Evolutionary conservation across 2,329 filamentous ascomycete species (phyloP).

Genomic region (Fusarium devonianum): DNA sequence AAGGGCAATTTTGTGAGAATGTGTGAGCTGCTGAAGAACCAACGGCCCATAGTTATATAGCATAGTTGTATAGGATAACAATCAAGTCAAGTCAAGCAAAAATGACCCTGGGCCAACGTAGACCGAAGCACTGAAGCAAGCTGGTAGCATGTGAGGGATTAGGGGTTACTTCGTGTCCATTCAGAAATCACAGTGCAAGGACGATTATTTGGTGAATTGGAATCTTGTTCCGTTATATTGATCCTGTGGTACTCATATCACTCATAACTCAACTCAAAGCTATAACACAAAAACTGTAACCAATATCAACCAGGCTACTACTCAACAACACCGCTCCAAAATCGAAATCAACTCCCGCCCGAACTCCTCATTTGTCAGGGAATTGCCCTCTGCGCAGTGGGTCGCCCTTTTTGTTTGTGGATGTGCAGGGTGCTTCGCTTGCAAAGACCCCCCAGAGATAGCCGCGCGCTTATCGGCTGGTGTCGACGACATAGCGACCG

Average conservation of each 20-base stretch:
- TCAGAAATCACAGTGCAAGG: not conserved
- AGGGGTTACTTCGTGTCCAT: no score
- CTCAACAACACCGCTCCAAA: conserved; percentile 38
- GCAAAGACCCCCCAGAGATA: conserved; percentile 22
- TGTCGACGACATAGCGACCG: conserved; percentile 83
- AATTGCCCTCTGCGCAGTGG: conserved; percentile 34
- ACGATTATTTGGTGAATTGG: conserved; percentile 17
- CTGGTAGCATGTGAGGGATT: no score
- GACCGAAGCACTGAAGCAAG: no score
- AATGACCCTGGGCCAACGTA: no score
- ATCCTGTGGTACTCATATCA: conserved; percentile 40
- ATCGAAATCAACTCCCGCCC: conserved; percentile 39
- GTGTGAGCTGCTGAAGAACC: no score
- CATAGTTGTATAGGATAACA: no score
- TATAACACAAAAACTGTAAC: conserved; percentile 35
- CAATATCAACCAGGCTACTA: conserved; percentile 33
- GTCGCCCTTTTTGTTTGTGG: conserved; percentile 26
- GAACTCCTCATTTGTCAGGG: conserved; percentile 37
- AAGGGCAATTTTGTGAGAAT: no score
- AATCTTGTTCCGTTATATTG: conserved; percentile 38
- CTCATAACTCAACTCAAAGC: conserved; percentile 33
- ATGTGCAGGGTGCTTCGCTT: not conserved
- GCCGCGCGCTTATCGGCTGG: conserved; percentile 60
- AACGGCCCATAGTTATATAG: no score
- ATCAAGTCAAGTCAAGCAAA: no score